A percentile compares a stretch with the other conserved stretches of the same genome.
phyloP scores from a whole-genome alignment of 75 land plant species.

The Adiantum capillusveneris region DNA sequence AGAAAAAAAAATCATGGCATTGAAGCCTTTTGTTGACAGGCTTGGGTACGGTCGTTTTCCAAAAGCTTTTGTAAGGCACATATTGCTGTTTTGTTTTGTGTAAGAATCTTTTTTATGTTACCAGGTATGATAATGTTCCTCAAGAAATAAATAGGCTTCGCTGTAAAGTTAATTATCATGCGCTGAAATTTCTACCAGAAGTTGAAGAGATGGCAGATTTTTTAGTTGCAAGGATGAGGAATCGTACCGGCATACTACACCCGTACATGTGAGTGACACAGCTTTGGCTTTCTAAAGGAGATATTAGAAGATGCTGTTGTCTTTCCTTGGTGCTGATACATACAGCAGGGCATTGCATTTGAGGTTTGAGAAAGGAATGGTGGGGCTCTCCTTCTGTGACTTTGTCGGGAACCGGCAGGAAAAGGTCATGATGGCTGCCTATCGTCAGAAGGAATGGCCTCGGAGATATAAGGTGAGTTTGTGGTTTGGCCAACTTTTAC shows the following conservation, averaged over 20 bases:
- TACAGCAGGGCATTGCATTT: conserved; percentile 84
- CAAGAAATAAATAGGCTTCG: conserved; percentile 78
- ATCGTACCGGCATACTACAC: conserved; percentile 68
- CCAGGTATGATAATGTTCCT: conserved; percentile 97
- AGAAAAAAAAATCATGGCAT: conserved; percentile 91
- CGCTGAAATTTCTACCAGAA: conserved; percentile 82
- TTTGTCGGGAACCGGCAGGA: conserved; percentile 92
- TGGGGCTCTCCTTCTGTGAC: conserved; percentile 94
- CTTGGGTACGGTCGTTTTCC: conserved; percentile 55
- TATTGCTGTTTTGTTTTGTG: not conserved
- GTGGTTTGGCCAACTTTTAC: too few species aligned
- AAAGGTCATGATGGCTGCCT: conserved; percentile 80
- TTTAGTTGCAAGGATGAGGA: conserved; percentile 77
- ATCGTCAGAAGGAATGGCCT: conserved; percentile 95
- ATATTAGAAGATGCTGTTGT: too few species aligned
- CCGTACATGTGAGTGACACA: conserved; percentile 71
- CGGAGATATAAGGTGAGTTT: conserved; percentile 78
- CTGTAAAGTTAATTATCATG: conserved; percentile 96
- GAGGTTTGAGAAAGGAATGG: conserved; percentile 98
- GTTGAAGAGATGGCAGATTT: conserved; percentile 84
- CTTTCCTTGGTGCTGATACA: not conserved
- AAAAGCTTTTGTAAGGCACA: not conserved
- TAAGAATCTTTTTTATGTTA: not conserved
- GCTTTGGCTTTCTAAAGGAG: not conserved
- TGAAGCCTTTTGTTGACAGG: conserved; percentile 97